Evolutionary conservation across 441 rosid genomes (phyloP), one percentile per base, ranked within the genome.

Genomic region (Gossypium davidsonii): DNA sequence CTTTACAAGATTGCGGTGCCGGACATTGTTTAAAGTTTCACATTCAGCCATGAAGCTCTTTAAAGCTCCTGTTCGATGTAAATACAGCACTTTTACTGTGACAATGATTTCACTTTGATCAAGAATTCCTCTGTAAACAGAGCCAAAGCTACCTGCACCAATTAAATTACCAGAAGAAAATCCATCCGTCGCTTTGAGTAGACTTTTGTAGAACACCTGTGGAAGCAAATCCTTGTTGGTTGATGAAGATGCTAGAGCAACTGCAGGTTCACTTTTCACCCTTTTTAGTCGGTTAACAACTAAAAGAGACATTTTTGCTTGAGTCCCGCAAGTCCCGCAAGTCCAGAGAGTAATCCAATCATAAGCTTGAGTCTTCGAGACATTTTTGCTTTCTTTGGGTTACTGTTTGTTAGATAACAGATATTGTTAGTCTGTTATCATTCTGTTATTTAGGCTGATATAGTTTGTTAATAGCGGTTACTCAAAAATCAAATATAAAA

Each of bases 121-220:
- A 34, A 83, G 69, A 20, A 55, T 34, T 53, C 81, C 81, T 55
- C 52, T 79, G 15, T 81, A 83, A 20, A 80, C 83, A 4, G 80
- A 46, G 8, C 81, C 80, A 67, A 70, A 80, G 44, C 79, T 57
- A 1, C 82, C 82, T 4, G 1, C 23, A 5, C 82, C 82, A 23
- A 83, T 31, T 68, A 76, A 7, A n/a, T 80, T 72, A 2, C 52
- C 14, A 1, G 48, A 15, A 17, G 79, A 71, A 66, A 80, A 83
- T 3, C 80, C 79, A 59, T 72, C 46, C 1, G 80, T 78, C 2
- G 80, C 83, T 23, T 57, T 49, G 4, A 23, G 15, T 2, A 78
- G 78, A 4, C 10, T 59, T 6, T 11, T 23, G 12, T 80, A 80
- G 6, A 83, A 73, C 39, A 76, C 69, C 25, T 20, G 28, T 23